Evolutionary conservation across 148 eudicot genomes (phyloP), one percentile per base, ranked within the genome.

Genomic region (Rheum nobile): DNA sequence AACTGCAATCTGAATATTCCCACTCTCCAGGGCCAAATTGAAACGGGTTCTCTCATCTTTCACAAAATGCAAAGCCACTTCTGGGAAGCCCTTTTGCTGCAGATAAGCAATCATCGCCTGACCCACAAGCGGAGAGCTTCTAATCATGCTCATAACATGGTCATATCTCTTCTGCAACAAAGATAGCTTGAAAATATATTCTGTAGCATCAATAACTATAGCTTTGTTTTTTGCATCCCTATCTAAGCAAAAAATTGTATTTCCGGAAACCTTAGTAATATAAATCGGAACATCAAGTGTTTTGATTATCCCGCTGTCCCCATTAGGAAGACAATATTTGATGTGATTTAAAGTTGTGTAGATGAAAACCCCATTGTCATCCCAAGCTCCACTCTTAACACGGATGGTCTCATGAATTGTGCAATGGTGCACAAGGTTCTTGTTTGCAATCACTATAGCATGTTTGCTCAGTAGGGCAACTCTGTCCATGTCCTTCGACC

Each of bases 1-100:
- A 72, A 83, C 78, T 21, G 86, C 86, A 31, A 77, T 75, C 72
- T 83, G 78, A 26, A 83, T 83, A 76, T 80, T 80, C 16, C 86
- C 86, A 72, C 86, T 83, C 48, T 71, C 73, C 1, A 71, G 46
- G 21, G 73, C 73, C 73, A 71, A 71, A 41, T 71, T 71, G 50
- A 43, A 82, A 79, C 67, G 81, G 37, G 77, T 83, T 83, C 73
- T 71, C 78, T 74, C 76, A 59, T 74, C 76, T 61, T 74, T 74
- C 32, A 74, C 47, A n/a, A 74, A 74, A 74, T 74, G 76, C 68
- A 74, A 61, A 26, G 76, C 76, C 44, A 74, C 76, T 41, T 74
- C 76, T 55, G 76, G 76, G 48, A 74, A 55, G 44, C 76, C 76
- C 61, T 74, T 74, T 47, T 74, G 76, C 46, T 32, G 76, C 47